Base-by-base conservation (phyloP, 139 green algal species). In the Tetradesmus lagerheimii region DNA sequence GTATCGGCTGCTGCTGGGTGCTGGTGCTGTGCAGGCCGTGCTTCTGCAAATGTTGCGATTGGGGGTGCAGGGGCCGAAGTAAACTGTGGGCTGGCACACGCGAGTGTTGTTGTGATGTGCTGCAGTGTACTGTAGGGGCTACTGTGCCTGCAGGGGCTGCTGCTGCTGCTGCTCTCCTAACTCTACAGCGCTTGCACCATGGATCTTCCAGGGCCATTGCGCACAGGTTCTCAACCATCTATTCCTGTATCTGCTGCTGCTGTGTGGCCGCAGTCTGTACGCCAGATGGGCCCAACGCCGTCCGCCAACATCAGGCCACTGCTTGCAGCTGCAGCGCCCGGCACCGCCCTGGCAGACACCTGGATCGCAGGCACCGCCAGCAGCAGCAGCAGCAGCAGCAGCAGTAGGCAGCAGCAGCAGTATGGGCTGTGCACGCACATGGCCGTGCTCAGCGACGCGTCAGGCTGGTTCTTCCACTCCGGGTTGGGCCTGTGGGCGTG, bases 391-490 rank as follows among this genome's bases (percentile, higher is more conserved):
- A 53, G 4, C n/a, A n/a, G 37, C 16, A 18, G 25, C 39, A 34
- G 57, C 45, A 43, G 43, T n/a, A n/a, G n/a, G n/a, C 76, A 82
- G 8, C 23, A 29, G 83, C 38, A 79, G 62, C 83, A 62, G 62
- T 23, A 0, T 20, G 64, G 16, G 37, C 38, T 18, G 27, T 1
- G 12, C 12, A 39, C 20, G 12, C 83, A 80, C 9, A 39, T 80
- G 62, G 53, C 64, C 0, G 71, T 77, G n/a, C 83, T 88, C 38
- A 67, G 43, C 23, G 83, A 88, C 34, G 64, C 43, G 18, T 88
- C 83, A 25, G 83, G 38, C 43, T 88, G 83, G 83, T 41, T 88
- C 64, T 80, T 88, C 27, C 64, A 80, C 14, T 16, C 43, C 37
- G 43, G 31, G 14, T 27, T 88, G 38, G 83, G 83, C 37, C n/a